These are phyloP conservation scores for Fusarium begoniae DNA, from an alignment of 2,329 filamentous ascomycete species.

Conservation along the genomic window DNA sequence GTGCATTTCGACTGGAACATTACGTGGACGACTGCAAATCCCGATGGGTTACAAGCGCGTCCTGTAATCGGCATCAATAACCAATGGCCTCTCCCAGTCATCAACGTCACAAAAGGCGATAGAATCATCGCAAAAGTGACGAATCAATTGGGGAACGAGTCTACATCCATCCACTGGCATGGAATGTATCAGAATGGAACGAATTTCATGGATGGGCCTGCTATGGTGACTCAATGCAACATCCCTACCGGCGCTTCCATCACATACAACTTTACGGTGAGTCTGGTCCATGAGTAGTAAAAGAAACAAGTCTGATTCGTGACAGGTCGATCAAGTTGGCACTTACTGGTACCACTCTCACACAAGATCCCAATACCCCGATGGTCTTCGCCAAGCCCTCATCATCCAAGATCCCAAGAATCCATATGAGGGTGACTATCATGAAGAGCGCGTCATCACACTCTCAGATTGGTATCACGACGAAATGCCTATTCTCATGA, in stretches of 20 bases:
- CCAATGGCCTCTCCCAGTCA: background rate
- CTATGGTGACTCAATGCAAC: background rate
- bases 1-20: background rate
- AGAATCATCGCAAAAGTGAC: background rate
- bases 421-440: background rate
- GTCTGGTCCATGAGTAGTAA: rapidly evolving
- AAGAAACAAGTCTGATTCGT: rapidly evolving
- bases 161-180: background rate
- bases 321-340: background rate
- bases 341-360: background rate
- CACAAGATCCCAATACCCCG: background rate
- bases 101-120: background rate
- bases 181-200: background rate
- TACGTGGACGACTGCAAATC: background rate
- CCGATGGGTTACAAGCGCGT: background rate
- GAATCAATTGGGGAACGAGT: background rate
- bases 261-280: background rate
- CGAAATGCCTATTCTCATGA: background rate
- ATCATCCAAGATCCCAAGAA: background rate
- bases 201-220: background rate
- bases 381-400: background rate
- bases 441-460: background rate
- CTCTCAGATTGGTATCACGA: background rate
- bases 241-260: background rate
- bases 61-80: background rate